Evolutionary conservation across 2,329 filamentous ascomycete species (phyloP).

Genomic region (Apiospora aurea): DNA sequence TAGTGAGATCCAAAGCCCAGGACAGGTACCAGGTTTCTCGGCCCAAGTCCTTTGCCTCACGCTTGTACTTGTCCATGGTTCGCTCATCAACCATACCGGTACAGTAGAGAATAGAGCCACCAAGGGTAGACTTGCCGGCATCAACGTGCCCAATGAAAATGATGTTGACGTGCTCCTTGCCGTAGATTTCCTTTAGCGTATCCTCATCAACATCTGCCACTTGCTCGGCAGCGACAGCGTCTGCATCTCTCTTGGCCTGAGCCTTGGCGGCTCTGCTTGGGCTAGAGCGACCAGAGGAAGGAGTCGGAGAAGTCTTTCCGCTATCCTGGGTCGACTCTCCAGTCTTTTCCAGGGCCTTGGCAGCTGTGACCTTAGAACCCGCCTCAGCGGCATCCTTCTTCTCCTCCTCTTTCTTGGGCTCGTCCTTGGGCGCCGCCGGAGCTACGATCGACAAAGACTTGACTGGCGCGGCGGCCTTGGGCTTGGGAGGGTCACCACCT

Average conservation of each 20-base stretch:
- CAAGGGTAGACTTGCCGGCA: constrained; percentile 95
- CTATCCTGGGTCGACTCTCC: constrained; percentile 69
- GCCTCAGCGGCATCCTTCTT: constrained; percentile 52
- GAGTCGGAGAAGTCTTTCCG: constrained; percentile 81
- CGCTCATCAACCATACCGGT: constrained; percentile 99
- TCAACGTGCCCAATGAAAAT: constrained; percentile 99
- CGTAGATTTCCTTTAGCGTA: constrained; percentile 92
- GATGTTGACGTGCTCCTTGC: constrained; percentile 91
- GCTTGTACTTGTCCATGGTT: constrained; percentile 98
- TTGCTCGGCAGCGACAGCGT: constrained; percentile 85
- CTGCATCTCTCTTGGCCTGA: constrained; percentile 66
- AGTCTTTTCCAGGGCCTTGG: constrained; percentile 92
- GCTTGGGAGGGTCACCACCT: constrained; percentile 59
- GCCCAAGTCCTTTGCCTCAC: constrained; percentile 93
- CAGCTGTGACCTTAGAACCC: constrained; percentile 82
- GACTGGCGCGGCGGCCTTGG: constrained; percentile 51
- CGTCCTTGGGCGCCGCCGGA: constrained; percentile 60
- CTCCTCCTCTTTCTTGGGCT: constrained; percentile 57
- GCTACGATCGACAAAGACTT: constrained; percentile 82
- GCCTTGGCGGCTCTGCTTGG: constrained; percentile 64
- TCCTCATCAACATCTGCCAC: constrained; percentile 73
- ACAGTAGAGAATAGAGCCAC: constrained; percentile 89
- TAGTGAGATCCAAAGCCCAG: constrained; percentile 96
- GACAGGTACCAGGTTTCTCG: constrained; percentile 99
- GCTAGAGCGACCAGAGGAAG: constrained; percentile 84